Evolutionary conservation across 495 filamentous ascomycete species (phyloP).

Genomic region (Polyplosphaeria fusca): DNA sequence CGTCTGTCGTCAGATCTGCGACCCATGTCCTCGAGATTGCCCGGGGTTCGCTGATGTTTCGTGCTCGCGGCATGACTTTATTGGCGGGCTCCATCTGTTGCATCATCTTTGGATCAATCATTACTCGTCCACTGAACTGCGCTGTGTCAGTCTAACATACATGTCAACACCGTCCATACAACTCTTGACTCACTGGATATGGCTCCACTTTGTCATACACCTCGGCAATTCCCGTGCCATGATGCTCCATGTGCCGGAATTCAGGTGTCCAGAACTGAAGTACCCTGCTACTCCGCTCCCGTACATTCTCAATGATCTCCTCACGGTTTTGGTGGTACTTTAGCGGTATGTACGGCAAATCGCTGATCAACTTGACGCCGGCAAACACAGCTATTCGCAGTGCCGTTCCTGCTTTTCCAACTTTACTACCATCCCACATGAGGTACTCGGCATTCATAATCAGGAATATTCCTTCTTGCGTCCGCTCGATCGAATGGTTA

Average conservation of each 20-base stretch:
- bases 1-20: not conserved
- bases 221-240: not conserved
- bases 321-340: not conserved
- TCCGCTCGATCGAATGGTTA: not conserved
- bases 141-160: not conserved
- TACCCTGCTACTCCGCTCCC: not conserved
- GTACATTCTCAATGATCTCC: not conserved
- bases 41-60: not conserved
- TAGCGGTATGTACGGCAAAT: not conserved
- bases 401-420: not conserved
- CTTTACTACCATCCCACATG: not conserved
- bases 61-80: not conserved
- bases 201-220: conserved; percentile 1
- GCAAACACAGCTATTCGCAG: not conserved
- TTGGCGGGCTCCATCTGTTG: not conserved
- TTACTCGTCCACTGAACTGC: not conserved
- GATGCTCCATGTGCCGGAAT: not conserved
- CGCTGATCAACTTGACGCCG: not conserved
- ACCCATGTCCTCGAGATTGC: not conserved
- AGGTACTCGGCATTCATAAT: conserved; percentile 1
- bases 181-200: not conserved
- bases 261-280: not conserved
- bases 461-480: not conserved
- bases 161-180: not conserved
- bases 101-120: conserved; percentile 2